phyloP scores from a whole-genome alignment of 495 filamentous ascomycete species.

The Tuber calosporum region DNA sequence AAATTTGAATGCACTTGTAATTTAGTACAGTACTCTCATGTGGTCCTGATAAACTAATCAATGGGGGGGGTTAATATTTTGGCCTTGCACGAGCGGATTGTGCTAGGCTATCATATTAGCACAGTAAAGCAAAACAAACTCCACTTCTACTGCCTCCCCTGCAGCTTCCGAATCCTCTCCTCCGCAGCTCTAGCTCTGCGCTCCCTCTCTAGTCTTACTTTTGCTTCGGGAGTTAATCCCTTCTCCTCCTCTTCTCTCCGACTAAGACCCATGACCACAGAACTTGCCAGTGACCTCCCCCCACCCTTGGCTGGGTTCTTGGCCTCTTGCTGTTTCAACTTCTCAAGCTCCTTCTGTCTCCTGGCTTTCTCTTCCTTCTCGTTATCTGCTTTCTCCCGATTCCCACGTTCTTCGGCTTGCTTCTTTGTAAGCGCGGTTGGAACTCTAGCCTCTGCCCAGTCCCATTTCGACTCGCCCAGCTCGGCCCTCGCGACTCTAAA shows the following conservation, averaged over 20 bases:
- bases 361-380: constrained; percentile 51
- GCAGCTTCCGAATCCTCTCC: constrained; percentile 67
- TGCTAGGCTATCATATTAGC: neutral
- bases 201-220: constrained; percentile 26
- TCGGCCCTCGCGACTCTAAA: constrained; percentile 81
- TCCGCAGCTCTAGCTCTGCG: constrained; percentile 32
- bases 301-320: constrained; percentile 54
- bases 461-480: constrained; percentile 67
- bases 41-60: neutral
- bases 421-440: constrained; percentile 60
- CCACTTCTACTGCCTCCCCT: constrained; percentile 37
- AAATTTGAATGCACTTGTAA: neutral
- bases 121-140: neutral
- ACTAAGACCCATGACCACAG: constrained; percentile 36
- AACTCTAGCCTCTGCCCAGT: constrained; percentile 70
- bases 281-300: constrained; percentile 43
- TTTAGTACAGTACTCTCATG: neutral
- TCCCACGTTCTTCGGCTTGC: constrained; percentile 60
- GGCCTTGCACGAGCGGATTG: neutral
- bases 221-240: constrained; percentile 40
- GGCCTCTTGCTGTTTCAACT: constrained; percentile 60
- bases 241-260: constrained; percentile 42
- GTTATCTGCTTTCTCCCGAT: constrained; percentile 54
- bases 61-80: neutral
- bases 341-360: constrained; percentile 53